Evolutionary conservation across 1,139 yeast genomes (phyloP).

Genomic region (Blastobotrys raffinosifermentans): DNA sequence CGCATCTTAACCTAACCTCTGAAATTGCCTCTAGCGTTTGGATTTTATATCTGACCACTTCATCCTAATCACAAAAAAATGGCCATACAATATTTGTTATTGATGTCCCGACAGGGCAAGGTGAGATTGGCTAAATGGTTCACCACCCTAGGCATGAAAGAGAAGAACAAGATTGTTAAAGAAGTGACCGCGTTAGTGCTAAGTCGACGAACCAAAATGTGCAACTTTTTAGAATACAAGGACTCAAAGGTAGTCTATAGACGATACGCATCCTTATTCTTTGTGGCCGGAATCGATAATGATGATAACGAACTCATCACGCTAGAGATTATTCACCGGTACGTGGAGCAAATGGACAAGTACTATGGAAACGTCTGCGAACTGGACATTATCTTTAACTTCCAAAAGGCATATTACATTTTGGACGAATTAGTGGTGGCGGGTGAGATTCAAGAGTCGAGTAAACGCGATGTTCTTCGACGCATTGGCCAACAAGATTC

Average conservation of each 20-base stretch:
- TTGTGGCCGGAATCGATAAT: slow-evolving; percentile 76
- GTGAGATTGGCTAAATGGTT: slow-evolving; percentile 94
- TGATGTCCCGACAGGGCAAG: slow-evolving; percentile 92
- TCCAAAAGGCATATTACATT: slow-evolving; percentile 86
- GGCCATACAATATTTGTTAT: slow-evolving; percentile 70
- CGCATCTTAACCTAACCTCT: too few relatives aligned
- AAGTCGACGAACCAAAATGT: slow-evolving; percentile 87
- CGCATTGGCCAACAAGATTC: slow-evolving; percentile 78
- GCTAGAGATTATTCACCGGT: slow-evolving; percentile 82
- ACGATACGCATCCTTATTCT: slow-evolving; percentile 87
- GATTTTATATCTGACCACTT: too few relatives aligned
- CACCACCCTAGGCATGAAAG: slow-evolving; percentile 70
- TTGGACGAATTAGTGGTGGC: slow-evolving; percentile 78
- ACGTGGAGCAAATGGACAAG: slow-evolving; percentile 95
- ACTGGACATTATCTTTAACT: slow-evolving; percentile 79
- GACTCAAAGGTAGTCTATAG: slow-evolving; percentile 86
- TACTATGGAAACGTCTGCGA: slow-evolving; percentile 96
- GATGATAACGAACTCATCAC: slow-evolving; percentile 85
- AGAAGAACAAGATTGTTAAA: slow-evolving; percentile 73
- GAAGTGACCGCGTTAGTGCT: slow-evolving; percentile 84
- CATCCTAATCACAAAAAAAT: too few relatives aligned
- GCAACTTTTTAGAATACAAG: slow-evolving; percentile 87
- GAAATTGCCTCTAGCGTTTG: too few relatives aligned
- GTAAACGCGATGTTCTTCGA: slow-evolving; percentile 70
- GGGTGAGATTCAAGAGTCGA: slow-evolving; percentile 81